Percentiles rank a stretch among this genome's conserved stretches.
Conservation (phyloP, 2,329 filamentous ascomycete genomes). For the Neopestalotiopsis clavispora region DNA sequence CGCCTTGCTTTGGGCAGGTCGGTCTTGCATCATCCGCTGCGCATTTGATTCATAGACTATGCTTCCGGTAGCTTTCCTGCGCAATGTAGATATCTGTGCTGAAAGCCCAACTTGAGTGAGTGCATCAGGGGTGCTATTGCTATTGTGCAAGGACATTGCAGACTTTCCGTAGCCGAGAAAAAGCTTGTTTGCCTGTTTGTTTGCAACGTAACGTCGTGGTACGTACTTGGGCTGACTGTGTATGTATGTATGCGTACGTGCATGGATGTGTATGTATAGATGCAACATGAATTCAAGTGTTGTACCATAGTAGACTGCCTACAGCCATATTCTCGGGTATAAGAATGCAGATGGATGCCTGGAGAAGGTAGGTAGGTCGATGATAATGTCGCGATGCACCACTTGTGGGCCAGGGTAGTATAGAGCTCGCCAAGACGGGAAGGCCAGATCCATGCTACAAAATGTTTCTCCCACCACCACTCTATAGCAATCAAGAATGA, state of each 20-base stretch:
- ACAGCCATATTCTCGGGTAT: neutral
- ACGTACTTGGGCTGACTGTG: neutral
- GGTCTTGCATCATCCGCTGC: neutral
- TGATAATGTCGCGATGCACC: neutral
- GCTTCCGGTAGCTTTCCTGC: too few species aligned
- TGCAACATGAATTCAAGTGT: neutral
- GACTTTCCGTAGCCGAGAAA: neutral
- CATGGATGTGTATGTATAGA: neutral
- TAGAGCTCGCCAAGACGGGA: conserved; percentile 5
- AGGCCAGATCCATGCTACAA: neutral
- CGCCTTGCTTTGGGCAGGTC: neutral
- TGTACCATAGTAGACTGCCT: neutral
- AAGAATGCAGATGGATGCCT: neutral
- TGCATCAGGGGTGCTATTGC: too few species aligned
- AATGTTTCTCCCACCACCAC: neutral
- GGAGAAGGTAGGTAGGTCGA: neutral
- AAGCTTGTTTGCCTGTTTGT: conserved; percentile 1
- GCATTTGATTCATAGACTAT: too few species aligned
- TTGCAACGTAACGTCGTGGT: neutral
- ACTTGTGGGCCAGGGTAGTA: neutral
- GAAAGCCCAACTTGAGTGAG: too few species aligned
- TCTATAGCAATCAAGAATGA: neutral
- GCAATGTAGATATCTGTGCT: too few species aligned
- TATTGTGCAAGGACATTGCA: too few species aligned
- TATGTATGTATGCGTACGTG: neutral